Evolutionary conservation across 1,284 basidiomycete species (phyloP).

Genomic region (Cutaneotrichosporon dermatis): DNA sequence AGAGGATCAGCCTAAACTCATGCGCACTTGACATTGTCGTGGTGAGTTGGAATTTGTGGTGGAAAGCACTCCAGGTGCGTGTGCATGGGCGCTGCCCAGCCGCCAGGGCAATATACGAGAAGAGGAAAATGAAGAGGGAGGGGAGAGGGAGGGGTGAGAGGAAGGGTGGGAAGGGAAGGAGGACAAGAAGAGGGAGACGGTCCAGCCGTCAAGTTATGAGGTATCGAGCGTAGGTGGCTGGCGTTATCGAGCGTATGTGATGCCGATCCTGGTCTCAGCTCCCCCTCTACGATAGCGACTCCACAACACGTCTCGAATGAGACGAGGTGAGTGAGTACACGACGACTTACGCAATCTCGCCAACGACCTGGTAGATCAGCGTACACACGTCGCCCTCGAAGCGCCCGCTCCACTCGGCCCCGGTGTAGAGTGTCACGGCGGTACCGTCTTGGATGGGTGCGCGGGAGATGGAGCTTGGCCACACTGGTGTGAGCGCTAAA

Average conservation of each 20-base stretch:
- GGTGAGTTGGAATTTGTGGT: too few species aligned
- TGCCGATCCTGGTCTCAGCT: background rate
- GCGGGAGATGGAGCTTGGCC: background rate
- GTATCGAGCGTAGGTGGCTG: background rate
- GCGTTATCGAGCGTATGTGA: background rate
- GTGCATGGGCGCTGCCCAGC: background rate
- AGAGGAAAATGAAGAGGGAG: background rate
- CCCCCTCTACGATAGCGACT: background rate
- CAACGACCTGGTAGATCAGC: conserved; percentile 3
- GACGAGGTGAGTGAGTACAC: too few species aligned
- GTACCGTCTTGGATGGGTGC: background rate
- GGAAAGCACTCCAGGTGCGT: background rate
- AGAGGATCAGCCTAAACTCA: too few species aligned
- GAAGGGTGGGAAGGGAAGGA: too few species aligned
- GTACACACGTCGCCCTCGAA: conserved; percentile 5
- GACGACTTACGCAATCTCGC: conserved; percentile 7
- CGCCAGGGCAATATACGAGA: background rate
- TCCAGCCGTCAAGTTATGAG: too few species aligned
- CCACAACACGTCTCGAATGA: too few species aligned
- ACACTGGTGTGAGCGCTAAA: background rate
- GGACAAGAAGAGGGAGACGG: too few species aligned
- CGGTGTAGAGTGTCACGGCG: background rate
- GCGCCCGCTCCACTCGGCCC: conserved; percentile 4
- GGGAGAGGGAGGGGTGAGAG: background rate
- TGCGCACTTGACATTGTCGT: background rate